Evolutionary conservation across 2,329 filamentous ascomycete species (phyloP), one percentile per base, ranked within the genome.

Genomic region (Penicillium crustosum): DNA sequence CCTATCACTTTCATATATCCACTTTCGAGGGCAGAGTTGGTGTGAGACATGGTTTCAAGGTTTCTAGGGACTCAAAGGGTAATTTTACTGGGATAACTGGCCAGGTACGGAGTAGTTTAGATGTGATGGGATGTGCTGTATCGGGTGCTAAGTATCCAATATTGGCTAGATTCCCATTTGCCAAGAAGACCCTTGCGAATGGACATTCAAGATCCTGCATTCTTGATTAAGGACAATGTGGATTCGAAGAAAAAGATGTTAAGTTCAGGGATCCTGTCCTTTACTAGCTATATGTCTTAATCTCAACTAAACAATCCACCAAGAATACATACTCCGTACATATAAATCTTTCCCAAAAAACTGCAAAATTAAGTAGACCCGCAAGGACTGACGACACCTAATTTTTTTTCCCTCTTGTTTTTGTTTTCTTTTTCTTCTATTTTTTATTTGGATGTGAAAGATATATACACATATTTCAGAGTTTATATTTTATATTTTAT

Each of bases 141-240:
- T 33, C 39, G 31, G 21, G 29, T n/a, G 5, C 29, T 42, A n/a
- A 15, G 36, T 31, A 49, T 47, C 38, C 43, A 19, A 54, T 39
- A 52, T 55, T 49, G 42, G 48, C 49, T 27, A 27, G 27, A 35
- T 55, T 42, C 56, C 36, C 36, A 43, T 36, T 42, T 36, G 63
- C 57, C 59, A 58, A 62, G 63, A 62, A 42, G 38, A 61, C 60
- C 62, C 60, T 60, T 60, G 60, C 57, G 50, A 63, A 56, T 56
- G 45, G 53, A 53, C 60, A 63, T 63, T 60, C 53, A 54, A 51
- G 55, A 62, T 62, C 57, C 61, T 45, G 54, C 61, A 65, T 64
- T 64, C 62, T 64, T 58, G 45, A 48, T 44, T 38, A 39, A 54
- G 44, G 53, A 33, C 43, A 60, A 59, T 58, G 51, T 57, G 58